Evolutionary conservation across 1,139 yeast genomes (phyloP).

Genomic region (Williopsis jadinii): DNA sequence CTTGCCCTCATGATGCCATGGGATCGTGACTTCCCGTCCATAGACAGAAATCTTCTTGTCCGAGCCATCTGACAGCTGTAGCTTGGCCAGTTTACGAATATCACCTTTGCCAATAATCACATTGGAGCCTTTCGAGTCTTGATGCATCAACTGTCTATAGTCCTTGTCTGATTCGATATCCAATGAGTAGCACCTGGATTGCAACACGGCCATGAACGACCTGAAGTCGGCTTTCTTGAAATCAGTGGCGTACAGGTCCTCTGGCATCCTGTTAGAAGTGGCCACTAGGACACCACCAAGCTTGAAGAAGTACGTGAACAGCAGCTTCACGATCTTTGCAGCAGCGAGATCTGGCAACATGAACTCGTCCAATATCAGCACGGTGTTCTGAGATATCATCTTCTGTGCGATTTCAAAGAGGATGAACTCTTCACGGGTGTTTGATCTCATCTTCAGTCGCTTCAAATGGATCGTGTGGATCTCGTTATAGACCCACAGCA

Average conservation of each 20-base stretch:
- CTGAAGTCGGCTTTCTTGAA: constrained; percentile 54
- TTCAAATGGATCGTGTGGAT: constrained; percentile 50
- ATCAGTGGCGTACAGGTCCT: constrained; percentile 58
- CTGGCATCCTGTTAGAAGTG: constrained; percentile 65
- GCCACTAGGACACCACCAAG: constrained; percentile 71
- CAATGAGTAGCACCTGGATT: constrained; percentile 53
- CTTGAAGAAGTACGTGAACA: constrained; percentile 63
- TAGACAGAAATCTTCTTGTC: constrained; percentile 39
- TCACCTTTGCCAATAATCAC: constrained; percentile 24
- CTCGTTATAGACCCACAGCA: constrained; percentile 59
- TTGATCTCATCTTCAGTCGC: constrained; percentile 20
- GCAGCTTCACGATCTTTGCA: constrained; percentile 57
- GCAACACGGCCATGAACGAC: constrained; percentile 48
- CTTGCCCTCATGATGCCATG: constrained; percentile 35
- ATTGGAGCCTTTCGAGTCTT: constrained; percentile 21
- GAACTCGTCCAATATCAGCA: constrained; percentile 63
- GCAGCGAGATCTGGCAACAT: constrained; percentile 70
- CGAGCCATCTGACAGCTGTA: constrained; percentile 3
- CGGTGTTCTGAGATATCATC: constrained; percentile 51
- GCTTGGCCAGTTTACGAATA: constrained; percentile 2
- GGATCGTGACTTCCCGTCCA: constrained; percentile 44
- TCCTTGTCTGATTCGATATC: constrained; percentile 58
- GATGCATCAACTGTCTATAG: constrained; percentile 41
- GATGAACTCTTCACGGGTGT: constrained; percentile 44
- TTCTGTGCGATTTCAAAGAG: constrained; percentile 62